phyloP scores from a whole-genome alignment of 2,329 filamentous ascomycete species.

The Pezicula radicicola region DNA sequence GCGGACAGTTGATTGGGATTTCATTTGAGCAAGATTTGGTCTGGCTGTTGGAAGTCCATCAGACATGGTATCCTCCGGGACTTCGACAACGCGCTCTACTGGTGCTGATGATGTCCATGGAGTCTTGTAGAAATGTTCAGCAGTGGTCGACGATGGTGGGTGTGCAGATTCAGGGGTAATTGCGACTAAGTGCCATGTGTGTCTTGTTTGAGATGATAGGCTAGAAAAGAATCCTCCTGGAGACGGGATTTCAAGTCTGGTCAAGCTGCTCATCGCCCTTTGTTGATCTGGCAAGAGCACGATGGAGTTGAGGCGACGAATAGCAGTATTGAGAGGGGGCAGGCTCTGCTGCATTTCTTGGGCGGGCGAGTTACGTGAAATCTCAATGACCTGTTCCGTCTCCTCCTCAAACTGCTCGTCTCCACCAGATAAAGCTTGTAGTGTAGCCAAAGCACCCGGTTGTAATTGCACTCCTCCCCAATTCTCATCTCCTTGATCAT shows the following conservation, averaged over 20 bases:
- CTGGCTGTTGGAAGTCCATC: constrained; percentile 67
- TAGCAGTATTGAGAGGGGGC: constrained; percentile 45
- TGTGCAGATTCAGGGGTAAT: constrained; percentile 49
- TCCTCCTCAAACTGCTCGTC: constrained; percentile 58
- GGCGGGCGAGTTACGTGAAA: constrained; percentile 37
- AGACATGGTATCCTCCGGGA: constrained; percentile 43
- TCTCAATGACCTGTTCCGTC: constrained; percentile 52
- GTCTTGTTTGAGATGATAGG: constrained; percentile 69
- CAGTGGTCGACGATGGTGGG: constrained; percentile 83
- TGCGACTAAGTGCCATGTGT: constrained; percentile 73
- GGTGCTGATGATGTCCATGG: constrained; percentile 62
- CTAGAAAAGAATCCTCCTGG: constrained; percentile 90
- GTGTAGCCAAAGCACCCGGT: constrained; percentile 74
- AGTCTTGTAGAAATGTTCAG: constrained; percentile 84
- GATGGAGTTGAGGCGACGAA: constrained; percentile 31
- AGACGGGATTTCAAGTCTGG: constrained; percentile 82
- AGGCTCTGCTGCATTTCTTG: constrained; percentile 52
- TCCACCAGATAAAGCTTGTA: constrained; percentile 68
- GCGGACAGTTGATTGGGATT: constrained; percentile 28
- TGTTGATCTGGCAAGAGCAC: constrained; percentile 48
- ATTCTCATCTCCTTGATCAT: constrained; percentile 51
- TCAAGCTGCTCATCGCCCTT: constrained; percentile 67
- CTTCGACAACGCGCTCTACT: constrained; percentile 67
- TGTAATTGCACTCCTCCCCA: constrained; percentile 77
- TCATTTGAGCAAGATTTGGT: constrained; percentile 41